A percentile compares a stretch with the other conserved stretches of the same genome.
These are phyloP conservation scores for Avena eriantha DNA, from an alignment of 176 grass and related monocot species.

Conservation along the genomic window DNA sequence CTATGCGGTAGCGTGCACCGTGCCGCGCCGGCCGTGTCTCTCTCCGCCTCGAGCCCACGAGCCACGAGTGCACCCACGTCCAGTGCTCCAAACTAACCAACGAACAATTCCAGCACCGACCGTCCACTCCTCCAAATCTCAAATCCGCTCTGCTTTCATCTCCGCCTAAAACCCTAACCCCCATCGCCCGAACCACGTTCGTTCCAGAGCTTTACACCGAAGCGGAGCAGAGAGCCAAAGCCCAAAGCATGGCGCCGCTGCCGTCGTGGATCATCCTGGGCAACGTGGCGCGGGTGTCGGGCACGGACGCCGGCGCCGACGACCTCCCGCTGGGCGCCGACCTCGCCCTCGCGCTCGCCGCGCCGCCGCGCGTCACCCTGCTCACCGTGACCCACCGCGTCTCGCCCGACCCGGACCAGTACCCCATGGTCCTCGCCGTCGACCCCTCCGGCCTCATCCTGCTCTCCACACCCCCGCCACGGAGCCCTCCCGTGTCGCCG, in stretches of 20 bases:
- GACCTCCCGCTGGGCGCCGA: constrained; percentile 6
- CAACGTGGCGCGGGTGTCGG: constrained; percentile 9
- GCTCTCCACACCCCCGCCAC: not conserved
- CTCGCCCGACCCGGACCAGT: not conserved
- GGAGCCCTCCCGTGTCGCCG: not conserved
- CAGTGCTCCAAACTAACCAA: too few relatives aligned
- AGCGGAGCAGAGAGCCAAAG: too few relatives aligned
- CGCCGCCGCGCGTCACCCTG: constrained; percentile 14
- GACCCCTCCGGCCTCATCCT: constrained; percentile 6
- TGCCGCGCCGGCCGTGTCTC: not conserved
- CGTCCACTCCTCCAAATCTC: not conserved
- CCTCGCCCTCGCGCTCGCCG: not conserved
- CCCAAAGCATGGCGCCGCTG: not conserved
- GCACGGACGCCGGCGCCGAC: not conserved
- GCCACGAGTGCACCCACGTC: too few relatives aligned
- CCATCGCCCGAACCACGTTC: not conserved
- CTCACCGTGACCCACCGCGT: constrained; percentile 7
- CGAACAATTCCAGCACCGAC: not conserved
- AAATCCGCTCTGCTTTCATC: not conserved
- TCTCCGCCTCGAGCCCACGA: not conserved
- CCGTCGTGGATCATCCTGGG: constrained; percentile 26
- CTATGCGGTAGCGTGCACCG: not conserved
- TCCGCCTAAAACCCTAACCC: not conserved
- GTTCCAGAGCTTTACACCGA: too few relatives aligned
- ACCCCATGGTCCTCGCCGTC: constrained; percentile 24